Evolutionary conservation across 495 filamentous ascomycete genomes (phyloP), one percentile per base, ranked within the genome.

Genomic region (Lasiosphaeria miniovina): DNA sequence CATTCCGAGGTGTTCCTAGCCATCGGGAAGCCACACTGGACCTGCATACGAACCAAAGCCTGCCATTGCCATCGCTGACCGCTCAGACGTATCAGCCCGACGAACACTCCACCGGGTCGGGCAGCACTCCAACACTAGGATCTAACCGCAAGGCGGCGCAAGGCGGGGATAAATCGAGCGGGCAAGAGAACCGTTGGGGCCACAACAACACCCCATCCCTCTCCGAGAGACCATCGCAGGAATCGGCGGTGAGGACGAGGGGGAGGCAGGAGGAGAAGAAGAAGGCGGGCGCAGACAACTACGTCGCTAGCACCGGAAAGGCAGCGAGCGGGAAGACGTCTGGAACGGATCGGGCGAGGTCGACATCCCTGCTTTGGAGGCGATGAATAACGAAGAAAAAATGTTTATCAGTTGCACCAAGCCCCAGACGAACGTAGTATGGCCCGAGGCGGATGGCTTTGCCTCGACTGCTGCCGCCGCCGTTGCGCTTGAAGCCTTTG

Each of bases 21-120:
- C 48, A 1, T 9, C 61, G 61, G 65, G 61, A 64, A 53, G 56
- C 65, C 36, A 67, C 65, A 67, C 65, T 17, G 15, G 45, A 46
- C 60, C 50, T 61, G 65, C 65, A 65, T 62, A 54, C 46, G 54
- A 63, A 53, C 65, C 62, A 64, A 38, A 62, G 24, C 49, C 24
- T 24, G 24, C 24, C 38, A 50, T 32, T 8, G 34, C 40, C 35
- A 6, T 56, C 54, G 53, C 41, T 66, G 61, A 66, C 64, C 61
- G 61, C 64, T 54, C 46, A 35, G 52, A 34, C 46, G 60, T 52
- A 9, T 35, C 56, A 55, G 53, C 60, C 62, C 54, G 62, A 62
- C 49, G 52, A 62, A 60, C 55, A 17, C n/a, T 17, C 4, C 43
- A 7, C 11, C 49, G 36, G 38, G 4, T 55, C 51, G 55, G 58